Evolutionary conservation across 2,329 filamentous ascomycete species (phyloP).

Genomic region (Diaporthe sp.): DNA sequence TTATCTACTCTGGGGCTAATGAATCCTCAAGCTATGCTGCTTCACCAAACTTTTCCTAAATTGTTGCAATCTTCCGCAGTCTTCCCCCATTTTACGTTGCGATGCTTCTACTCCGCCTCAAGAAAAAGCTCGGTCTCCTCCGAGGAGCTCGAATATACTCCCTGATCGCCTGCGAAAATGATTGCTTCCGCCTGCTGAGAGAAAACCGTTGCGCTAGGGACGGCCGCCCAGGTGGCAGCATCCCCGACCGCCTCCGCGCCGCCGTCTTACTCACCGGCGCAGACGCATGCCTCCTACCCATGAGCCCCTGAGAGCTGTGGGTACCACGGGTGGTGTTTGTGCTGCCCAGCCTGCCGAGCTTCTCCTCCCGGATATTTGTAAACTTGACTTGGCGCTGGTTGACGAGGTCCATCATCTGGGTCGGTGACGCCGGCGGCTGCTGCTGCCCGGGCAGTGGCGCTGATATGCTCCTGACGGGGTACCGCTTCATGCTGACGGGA

Average conservation of each 20-base stretch:
- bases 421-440: neutral
- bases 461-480: neutral
- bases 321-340: no score
- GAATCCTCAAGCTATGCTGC: neutral
- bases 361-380: conserved; percentile 21
- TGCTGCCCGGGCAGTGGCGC: neutral
- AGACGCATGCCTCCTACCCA: conserved; percentile 10
- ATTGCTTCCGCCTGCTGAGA: neutral
- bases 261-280: neutral
- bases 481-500: neutral
- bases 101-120: neutral
- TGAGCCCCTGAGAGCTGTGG: neutral
- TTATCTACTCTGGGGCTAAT: neutral
- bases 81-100: neutral
- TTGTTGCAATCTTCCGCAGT: neutral
- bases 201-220: neutral
- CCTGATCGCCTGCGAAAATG: neutral
- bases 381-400: neutral
- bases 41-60: neutral
- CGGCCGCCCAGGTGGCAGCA: neutral
- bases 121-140: neutral
- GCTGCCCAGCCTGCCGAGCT: neutral
- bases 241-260: neutral
- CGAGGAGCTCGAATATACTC: neutral
- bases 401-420: conserved; percentile 21